Conservation (phyloP, 345 rosid species). For the Corchorus capsularis region DNA sequence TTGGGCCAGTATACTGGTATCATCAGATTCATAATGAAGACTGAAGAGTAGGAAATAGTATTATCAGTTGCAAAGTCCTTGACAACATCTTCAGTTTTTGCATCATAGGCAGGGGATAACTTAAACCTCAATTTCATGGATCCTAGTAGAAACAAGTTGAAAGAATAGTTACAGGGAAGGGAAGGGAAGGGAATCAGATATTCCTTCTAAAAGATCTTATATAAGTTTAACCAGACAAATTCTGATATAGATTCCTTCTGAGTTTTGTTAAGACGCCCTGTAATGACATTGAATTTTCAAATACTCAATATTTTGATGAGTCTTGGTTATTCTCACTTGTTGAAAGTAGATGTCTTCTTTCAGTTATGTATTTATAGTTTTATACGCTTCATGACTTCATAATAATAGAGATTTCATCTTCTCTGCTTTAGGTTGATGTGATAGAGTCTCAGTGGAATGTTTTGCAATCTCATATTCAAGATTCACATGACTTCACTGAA, state of each 20-base stretch:
- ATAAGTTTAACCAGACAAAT: neutral
- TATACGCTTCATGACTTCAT: neutral
- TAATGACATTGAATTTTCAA: neutral
- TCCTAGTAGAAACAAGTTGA: neutral
- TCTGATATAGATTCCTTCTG: neutral
- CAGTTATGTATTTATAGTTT: constrained; percentile 5
- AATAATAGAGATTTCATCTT: constrained; percentile 1
- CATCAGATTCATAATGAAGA: constrained; percentile 3
- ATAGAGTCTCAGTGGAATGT: constrained; percentile 99
- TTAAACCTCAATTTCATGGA: neutral
- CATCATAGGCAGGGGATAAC: constrained; percentile 6
- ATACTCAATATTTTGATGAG: neutral
- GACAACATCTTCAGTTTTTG: neutral
- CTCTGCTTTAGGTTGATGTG: constrained; percentile 73
- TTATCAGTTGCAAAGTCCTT: neutral
- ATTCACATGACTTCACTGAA: constrained; percentile 90
- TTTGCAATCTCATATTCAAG: constrained; percentile 79
- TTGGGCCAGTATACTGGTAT: neutral
- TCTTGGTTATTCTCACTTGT: neutral
- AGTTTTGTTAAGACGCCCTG: constrained; percentile 5
- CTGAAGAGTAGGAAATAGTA: neutral
- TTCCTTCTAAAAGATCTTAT: neutral
- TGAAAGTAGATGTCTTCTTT: neutral
- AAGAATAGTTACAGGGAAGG: neutral
- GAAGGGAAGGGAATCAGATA: constrained; percentile 9